These are phyloP conservation scores for Amanita exitialis DNA, from an alignment of 768 basidiomycete species.

Conservation along the genomic window DNA sequence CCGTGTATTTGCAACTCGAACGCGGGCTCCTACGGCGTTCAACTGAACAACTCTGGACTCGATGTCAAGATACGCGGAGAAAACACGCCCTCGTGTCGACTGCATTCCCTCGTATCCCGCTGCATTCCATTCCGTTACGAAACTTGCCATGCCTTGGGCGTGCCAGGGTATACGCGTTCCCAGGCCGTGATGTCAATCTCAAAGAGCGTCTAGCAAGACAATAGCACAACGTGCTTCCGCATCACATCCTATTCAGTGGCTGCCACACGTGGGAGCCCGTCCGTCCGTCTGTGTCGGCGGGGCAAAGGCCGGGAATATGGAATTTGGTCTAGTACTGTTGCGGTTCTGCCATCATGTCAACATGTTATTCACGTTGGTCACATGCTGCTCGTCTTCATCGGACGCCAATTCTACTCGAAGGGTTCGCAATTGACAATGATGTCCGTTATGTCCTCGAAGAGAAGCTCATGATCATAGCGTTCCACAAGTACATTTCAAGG, in stretches of 20 bases:
- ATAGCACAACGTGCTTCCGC: not conserved
- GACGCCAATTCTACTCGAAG: too few relatives aligned
- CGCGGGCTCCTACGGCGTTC: not conserved
- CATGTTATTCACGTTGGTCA: too few relatives aligned
- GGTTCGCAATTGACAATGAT: too few relatives aligned
- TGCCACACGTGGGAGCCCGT: too few relatives aligned
- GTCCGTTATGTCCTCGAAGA: not conserved
- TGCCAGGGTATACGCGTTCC: not conserved
- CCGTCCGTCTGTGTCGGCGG: too few relatives aligned
- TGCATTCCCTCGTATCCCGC: not conserved
- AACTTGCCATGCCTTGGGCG: not conserved
- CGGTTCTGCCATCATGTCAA: too few relatives aligned
- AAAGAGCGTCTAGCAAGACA: not conserved
- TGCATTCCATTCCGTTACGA: not conserved
- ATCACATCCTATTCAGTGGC: constrained; percentile 4
- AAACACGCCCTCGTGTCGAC: not conserved
- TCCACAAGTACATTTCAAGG: not conserved
- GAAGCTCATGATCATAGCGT: not conserved
- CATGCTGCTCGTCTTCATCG: too few relatives aligned
- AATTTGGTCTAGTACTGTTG: too few relatives aligned
- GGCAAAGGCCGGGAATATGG: too few relatives aligned
- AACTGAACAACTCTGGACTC: constrained; percentile 1
- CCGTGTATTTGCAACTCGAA: not conserved
- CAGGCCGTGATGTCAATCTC: not conserved
- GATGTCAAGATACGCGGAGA: not conserved